Percentiles rank a stretch among this genome's conserved stretches.
Conservation (phyloP, 148 eudicot species). For the Camellia japonica region DNA sequence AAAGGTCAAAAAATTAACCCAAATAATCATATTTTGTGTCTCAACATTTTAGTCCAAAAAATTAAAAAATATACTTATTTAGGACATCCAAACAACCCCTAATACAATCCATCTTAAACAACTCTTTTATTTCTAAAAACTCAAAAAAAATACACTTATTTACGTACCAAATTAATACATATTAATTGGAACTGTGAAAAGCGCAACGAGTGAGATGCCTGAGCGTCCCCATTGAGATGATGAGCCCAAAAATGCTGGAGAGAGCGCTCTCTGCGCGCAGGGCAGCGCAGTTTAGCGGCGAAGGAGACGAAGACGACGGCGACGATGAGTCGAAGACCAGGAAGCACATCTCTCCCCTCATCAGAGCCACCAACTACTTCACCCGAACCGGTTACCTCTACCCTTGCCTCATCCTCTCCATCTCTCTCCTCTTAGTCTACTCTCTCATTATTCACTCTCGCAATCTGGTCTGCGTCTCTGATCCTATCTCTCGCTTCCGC, state of each 20-base stretch:
- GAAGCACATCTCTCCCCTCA: slow-evolving; percentile 46
- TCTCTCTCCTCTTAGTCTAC: slow-evolving; percentile 29
- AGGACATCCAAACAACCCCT: no score
- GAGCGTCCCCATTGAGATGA: no score
- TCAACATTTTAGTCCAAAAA: no score
- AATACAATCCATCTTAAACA: no score
- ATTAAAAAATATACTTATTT: no score
- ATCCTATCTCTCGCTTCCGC: slow-evolving; percentile 46
- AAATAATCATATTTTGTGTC: no score
- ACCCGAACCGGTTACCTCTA: slow-evolving; percentile 58
- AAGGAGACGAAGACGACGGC: slow-evolving; percentile 27
- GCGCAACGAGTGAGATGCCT: no score
- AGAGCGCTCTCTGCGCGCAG: slow-evolving; percentile 59
- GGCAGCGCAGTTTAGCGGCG: slow-evolving; percentile 25
- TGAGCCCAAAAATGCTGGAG: slow-evolving; percentile 34
- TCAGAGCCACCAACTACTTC: slow-evolving; percentile 50
- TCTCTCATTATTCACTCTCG: slow-evolving; percentile 51
- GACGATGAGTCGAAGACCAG: slow-evolving; percentile 72
- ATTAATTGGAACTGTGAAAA: no score
- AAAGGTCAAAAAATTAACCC: no score
- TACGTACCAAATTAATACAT: no score
- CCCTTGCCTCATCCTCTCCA: slow-evolving; percentile 38
- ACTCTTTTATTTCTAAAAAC: no score
- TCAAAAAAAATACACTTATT: no score
- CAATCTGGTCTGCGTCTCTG: slow-evolving; percentile 53